Conservation (phyloP, 148 eudicot genomes). For the Fagopyrum esculentum region DNA sequence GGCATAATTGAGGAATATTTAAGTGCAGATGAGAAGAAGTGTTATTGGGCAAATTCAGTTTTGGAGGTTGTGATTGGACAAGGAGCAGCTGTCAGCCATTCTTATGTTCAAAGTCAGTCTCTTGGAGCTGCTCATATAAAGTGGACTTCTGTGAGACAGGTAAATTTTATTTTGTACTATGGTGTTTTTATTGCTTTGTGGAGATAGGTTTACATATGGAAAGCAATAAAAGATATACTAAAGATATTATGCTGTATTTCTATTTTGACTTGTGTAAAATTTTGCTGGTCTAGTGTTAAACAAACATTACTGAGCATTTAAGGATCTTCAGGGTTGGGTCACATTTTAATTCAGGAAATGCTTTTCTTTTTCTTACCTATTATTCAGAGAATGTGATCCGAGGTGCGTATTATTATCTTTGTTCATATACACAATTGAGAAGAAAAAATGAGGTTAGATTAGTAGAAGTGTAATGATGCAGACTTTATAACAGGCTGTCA, state of each 20-base stretch:
- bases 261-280: not conserved
- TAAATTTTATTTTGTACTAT: constrained; percentile 17
- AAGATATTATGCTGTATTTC: not conserved
- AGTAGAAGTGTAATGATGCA: not conserved
- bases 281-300: not conserved
- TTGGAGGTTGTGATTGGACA: constrained; percentile 64
- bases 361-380: not conserved
- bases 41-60: constrained; percentile 90
- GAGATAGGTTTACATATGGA: not conserved
- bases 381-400: not conserved
- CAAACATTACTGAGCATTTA: not conserved
- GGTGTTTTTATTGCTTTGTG: not conserved
- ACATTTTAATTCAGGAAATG: not conserved
- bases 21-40: constrained; percentile 43
- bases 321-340: not conserved
- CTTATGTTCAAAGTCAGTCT: constrained; percentile 82
- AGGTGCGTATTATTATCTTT: not conserved
- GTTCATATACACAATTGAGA: not conserved
- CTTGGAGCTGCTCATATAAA: constrained; percentile 80
- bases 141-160: constrained; percentile 93
- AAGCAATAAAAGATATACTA: not conserved
- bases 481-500: not conserved
- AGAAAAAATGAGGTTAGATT: not conserved
- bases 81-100: constrained; percentile 71
- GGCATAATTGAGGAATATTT: constrained; percentile 67